Base-by-base conservation (phyloP, 768 basidiomycete genomes). In the Inosperma sp. region DNA sequence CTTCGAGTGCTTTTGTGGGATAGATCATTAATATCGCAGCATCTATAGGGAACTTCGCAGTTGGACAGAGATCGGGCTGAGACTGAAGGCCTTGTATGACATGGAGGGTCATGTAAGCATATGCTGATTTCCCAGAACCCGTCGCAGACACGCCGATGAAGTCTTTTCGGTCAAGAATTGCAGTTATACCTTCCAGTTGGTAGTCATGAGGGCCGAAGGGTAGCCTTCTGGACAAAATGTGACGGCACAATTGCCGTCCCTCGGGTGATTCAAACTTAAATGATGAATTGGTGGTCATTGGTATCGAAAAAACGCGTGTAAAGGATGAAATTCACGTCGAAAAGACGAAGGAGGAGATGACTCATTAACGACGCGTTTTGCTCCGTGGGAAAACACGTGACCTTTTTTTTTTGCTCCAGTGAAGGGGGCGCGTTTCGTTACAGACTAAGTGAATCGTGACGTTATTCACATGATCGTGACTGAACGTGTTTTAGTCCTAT, bases 1-100 rank as follows among this genome's bases (percentile, higher is more conserved):
- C 21, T 23, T 60, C 53, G 7, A 62, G 39, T 2, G 58, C 56
- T 31, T 57, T 62, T 1, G 61, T 64, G 1, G 61, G 63, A 22
- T 50, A 52, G 21, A 62, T 39, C 19, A 62, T 25, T 12, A 61
- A 16, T 55, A 61, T 58, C 3, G 29, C 54, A 3, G 55, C 53
- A 31, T 58, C 49, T 9, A 40, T 17, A 5, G 55, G 57, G 35
- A 58, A 54, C 35, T 44, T n/a, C 7, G n/a, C 37, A n/a, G 37
- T 45, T 39, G 13, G 31, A 19, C 9, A 55, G 9, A 40, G 45
- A 4, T 31, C 8, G 5, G 55, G 52, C 12, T 54, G n/a, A 21
- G 13, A 7, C 17, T 40, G 13, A 9, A 40, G 37, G 9, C 8
- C 37, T 19, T 40, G 9, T n/a, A 53, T 53, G 19, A 53, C 37